These are phyloP conservation scores for Chlorella sp. DNA, from an alignment of 139 green algal species.

Conservation along the genomic window DNA sequence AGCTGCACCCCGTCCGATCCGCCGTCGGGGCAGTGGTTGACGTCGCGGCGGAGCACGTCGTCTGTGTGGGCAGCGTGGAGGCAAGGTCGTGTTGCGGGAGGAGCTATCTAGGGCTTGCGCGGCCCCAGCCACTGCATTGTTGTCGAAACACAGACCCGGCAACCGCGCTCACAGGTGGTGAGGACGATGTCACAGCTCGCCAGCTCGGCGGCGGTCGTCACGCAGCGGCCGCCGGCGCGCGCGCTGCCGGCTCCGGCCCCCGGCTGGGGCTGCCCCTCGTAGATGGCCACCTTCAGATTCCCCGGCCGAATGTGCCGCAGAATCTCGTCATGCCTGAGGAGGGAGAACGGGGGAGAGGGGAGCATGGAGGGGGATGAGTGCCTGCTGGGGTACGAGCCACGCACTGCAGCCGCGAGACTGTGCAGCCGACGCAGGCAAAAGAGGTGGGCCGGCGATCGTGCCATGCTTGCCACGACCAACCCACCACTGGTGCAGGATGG, in stretches of 20 bases:
- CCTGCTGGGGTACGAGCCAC: background rate
- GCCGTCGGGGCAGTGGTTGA: constrained; percentile 54
- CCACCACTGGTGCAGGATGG: constrained; percentile 90
- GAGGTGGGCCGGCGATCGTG: background rate
- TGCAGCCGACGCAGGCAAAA: background rate
- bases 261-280: constrained; percentile 60
- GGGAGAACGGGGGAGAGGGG: background rate
- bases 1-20: constrained; percentile 5
- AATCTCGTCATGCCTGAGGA: constrained; percentile 43
- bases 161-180: constrained; percentile 58
- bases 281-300: constrained; percentile 64
- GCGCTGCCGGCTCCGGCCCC: background rate
- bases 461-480: background rate
- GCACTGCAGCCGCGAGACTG: background rate
- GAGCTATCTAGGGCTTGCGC: no score
- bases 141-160: no score
- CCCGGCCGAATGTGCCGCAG: constrained; percentile 42
- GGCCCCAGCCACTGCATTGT: no score
- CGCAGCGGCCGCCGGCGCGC: background rate
- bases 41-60: constrained; percentile 79
- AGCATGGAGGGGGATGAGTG: background rate
- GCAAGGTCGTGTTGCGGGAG: no score
- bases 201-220: constrained; percentile 70
- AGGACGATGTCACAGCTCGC: constrained; percentile 88
- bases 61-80: constrained; percentile 49